Base-by-base conservation (phyloP, 2,329 filamentous ascomycete species). In the Fusarium sp. region DNA sequence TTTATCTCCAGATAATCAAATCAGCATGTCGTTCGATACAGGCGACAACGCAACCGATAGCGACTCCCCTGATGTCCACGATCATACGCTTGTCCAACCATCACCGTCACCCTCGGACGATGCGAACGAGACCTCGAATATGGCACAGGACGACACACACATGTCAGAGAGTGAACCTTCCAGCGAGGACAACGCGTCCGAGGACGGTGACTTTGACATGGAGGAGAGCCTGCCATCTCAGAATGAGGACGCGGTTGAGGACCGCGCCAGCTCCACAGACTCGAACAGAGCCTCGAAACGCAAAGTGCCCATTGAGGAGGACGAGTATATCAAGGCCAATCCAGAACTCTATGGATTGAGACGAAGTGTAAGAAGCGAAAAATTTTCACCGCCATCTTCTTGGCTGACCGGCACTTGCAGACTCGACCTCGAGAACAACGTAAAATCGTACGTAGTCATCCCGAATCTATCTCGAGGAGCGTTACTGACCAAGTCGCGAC, bases 331-430 rank as follows among this genome's bases (percentile, higher is more conserved):
- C 78, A 90, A 92, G 79, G 93, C 94, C 80, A 97, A 99, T 80
- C 97, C 97, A 52, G 95, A 98, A 84, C 88, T 99, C 10, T 99
- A 98, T 86, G 97, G 97, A 57, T 88, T 99, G 76, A 92, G 97
- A 78, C 91, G 97, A 85, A 99, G 97, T 86, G 95, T 97, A 92
- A 73, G 93, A 84, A 61, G n/a, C 70, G 75, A 77, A 76, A 78
- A 69, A 2, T 61, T 74, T 75, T 73, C 72, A 67, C 72, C 35
- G 59, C 63, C 61, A 48, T 59, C 48, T 65, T 64, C 31, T 82
- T 85, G 75, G 86, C 82, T 75, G 62, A 73, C 68, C 35, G 64
- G 57, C 50, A 48, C 54, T 33, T 54, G 24, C 75, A 91, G 89
- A 88, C 88, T 66, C 88, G 89, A 64, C 88, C 89, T 52, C 86